Evolutionary conservation across 768 basidiomycete species (phyloP).

Genomic region (Russula dissimulans): DNA sequence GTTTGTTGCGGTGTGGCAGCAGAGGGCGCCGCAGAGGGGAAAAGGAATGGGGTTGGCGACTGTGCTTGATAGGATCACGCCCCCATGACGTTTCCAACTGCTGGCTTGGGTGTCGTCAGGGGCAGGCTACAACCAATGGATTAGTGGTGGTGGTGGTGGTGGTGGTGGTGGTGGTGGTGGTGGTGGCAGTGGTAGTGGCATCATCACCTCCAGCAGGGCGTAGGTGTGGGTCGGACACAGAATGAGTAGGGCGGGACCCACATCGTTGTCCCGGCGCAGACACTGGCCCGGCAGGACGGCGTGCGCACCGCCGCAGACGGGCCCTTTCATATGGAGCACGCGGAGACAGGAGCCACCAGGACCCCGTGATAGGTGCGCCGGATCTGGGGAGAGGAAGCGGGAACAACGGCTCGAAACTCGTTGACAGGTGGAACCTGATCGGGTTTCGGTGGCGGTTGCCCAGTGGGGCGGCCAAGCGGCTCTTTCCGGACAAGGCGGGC

Average conservation of each 20-base stretch:
- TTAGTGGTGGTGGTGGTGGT: not conserved
- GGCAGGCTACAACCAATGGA: not conserved
- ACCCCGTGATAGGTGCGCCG: not conserved
- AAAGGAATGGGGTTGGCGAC: too few relatives aligned
- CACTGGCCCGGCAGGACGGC: not conserved
- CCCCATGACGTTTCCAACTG: not conserved
- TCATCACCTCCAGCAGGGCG: too few relatives aligned
- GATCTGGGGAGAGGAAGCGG: not conserved
- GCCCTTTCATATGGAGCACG: not conserved
- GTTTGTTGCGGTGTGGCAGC: too few relatives aligned
- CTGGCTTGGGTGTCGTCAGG: not conserved
- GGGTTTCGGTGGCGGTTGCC: constrained; percentile 5
- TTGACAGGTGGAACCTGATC: not conserved
- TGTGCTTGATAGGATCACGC: not conserved
- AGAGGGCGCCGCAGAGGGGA: too few relatives aligned
- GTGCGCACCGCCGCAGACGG: not conserved
- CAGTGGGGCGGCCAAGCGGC: constrained; percentile 4
- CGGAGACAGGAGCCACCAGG: not conserved
- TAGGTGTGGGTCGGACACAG: not conserved
- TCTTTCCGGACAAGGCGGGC: constrained; percentile 3
- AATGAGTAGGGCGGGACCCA: not conserved
- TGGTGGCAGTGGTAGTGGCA: too few relatives aligned
- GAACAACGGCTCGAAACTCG: not conserved
- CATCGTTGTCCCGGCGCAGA: not conserved
- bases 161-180: not conserved